Evolutionary conservation across 176 grass and related monocot genomes (phyloP).

Genomic region (Juncus effusus): DNA sequence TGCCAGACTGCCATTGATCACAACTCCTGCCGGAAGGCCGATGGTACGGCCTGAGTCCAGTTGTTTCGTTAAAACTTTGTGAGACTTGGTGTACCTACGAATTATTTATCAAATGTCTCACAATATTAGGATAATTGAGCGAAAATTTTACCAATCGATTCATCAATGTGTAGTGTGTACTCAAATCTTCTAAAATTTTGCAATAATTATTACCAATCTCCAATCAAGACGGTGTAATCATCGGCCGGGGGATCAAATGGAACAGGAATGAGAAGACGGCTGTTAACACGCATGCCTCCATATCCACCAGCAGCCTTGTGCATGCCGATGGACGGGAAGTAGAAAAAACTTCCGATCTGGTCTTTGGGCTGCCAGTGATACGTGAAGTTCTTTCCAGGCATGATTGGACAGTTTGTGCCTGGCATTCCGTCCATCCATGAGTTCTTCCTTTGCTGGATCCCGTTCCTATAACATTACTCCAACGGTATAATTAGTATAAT

Average conservation of each 20-base stretch:
- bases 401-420: constrained; percentile 79
- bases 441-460: constrained; percentile 86
- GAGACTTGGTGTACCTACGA: constrained; percentile 50
- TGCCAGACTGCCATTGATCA: constrained; percentile 56
- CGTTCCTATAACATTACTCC: constrained; percentile 37
- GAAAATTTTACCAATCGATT: background rate
- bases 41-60: constrained; percentile 43
- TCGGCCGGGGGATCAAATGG: constrained; percentile 47
- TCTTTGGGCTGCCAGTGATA: constrained; percentile 88
- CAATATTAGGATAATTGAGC: constrained; percentile 3
- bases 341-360: constrained; percentile 93
- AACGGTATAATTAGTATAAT: background rate
- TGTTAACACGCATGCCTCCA: constrained; percentile 53
- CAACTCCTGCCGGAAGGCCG: constrained; percentile 37
- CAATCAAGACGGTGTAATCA: constrained; percentile 48
- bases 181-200: background rate
- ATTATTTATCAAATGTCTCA: background rate
- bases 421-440: constrained; percentile 64
- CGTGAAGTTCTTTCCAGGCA: constrained; percentile 58
- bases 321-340: constrained; percentile 76
- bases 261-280: constrained; percentile 75
- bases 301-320: constrained; percentile 64
- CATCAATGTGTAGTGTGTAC: background rate
- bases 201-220: constrained; percentile 52
- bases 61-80: constrained; percentile 29